Conservation (phyloP, 441 rosid genomes). For the Populus hybrid region DNA sequence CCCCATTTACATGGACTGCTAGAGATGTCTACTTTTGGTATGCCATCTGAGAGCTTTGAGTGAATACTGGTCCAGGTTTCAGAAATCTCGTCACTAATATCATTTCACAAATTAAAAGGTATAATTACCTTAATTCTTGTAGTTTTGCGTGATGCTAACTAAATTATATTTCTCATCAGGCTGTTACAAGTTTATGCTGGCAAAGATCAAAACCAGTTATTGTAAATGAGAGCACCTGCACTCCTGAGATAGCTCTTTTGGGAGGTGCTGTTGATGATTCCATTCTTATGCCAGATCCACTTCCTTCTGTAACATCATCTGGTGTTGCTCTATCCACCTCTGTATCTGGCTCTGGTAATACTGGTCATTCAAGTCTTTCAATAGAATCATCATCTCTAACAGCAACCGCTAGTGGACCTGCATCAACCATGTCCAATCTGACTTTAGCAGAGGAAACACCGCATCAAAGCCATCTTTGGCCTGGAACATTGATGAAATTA, state of each 20-base stretch:
- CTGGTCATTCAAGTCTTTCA: constrained; percentile 35
- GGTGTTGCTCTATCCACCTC: constrained; percentile 49
- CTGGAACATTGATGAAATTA: constrained; percentile 60
- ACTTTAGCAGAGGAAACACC: constrained; percentile 72
- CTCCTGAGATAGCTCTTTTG: constrained; percentile 84
- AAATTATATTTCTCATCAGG: constrained; percentile 47
- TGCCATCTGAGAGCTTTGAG: neutral
- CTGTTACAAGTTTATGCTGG: constrained; percentile 94
- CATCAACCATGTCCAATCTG: constrained; percentile 31
- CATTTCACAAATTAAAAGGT: neutral
- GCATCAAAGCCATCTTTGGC: constrained; percentile 55
- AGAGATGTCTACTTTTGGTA: neutral
- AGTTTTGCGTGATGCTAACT: constrained; percentile 17
- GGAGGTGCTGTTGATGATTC: constrained; percentile 89
- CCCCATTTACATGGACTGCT: neutral
- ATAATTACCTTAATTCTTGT: constrained; percentile 11
- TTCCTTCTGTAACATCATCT: constrained; percentile 71
- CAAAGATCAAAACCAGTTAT: constrained; percentile 88
- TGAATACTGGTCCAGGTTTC: neutral
- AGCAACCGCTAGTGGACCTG: constrained; percentile 34
- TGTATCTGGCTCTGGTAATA: constrained; percentile 43
- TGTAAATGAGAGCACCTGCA: constrained; percentile 72
- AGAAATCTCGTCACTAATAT: neutral
- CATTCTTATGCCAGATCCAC: constrained; percentile 94
- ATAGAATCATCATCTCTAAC: constrained; percentile 37